These are phyloP conservation scores for Xylariales sp. DNA, from an alignment of 2,329 filamentous ascomycete genomes.

Conservation along the genomic window DNA sequence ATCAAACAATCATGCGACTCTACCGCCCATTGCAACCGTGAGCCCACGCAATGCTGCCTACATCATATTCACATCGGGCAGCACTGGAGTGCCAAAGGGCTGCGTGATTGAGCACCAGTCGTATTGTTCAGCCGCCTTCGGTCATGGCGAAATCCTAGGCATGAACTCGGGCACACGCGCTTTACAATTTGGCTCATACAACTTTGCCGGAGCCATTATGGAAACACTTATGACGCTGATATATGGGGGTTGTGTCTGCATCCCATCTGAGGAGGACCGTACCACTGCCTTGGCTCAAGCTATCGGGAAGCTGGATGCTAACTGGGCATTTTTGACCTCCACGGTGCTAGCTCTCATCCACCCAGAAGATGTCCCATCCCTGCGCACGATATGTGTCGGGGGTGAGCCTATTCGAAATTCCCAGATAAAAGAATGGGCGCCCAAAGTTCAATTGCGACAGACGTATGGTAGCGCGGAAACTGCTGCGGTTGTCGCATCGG, in stretches of 20 bases:
- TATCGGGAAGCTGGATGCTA: constrained; percentile 14
- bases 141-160: constrained; percentile 3
- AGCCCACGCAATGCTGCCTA: constrained; percentile 37
- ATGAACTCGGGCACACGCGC: constrained; percentile 35
- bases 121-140: constrained; percentile 20
- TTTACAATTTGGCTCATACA: constrained; percentile 48
- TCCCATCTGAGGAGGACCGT: constrained; percentile 53
- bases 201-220: constrained; percentile 54
- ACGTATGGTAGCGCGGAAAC: constrained; percentile 28
- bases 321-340: constrained; percentile 27
- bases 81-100: constrained; percentile 63
- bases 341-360: constrained; percentile 14
- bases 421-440: constrained; percentile 25
- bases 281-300: constrained; percentile 13
- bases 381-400: constrained; percentile 23
- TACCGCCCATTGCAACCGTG: not conserved
- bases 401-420: constrained; percentile 23
- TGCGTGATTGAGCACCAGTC: constrained; percentile 50
- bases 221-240: constrained; percentile 54
- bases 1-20: not conserved
- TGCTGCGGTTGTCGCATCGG: constrained; percentile 22
- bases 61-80: constrained; percentile 61
- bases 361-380: constrained; percentile 27
- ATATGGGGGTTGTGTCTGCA: constrained; percentile 53
- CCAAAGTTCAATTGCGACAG: constrained; percentile 16